Evolutionary conservation across 371 early-diverging fungal genomes (phyloP), one percentile per base, ranked within the genome.

Genomic region (Syncephalastrum contaminatum): DNA sequence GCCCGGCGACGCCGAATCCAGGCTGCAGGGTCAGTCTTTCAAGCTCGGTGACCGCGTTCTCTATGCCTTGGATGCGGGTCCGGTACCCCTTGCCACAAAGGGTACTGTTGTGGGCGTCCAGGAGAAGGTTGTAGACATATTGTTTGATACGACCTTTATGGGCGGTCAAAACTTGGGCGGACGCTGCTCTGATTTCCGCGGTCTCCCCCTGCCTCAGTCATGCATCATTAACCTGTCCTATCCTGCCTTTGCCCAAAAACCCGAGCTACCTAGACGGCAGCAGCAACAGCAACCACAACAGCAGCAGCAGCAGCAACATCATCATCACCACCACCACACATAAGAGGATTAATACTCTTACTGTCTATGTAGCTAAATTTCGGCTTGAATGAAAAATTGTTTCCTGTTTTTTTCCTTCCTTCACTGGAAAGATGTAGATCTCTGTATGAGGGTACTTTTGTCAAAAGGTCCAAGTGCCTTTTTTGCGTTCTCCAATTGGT

Each of bases 11-110:
- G 88, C 93, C 2, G 80, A 76, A 39, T 77, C 81, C 19, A 70
- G 88, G 13, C 80, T 97, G 16, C 72, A 71, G 2, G 67, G 79
- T 43, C 98, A 98, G 66, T 63, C 62, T 16, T 95, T 95, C 70
- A 75, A 72, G 43, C 76, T 97, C 4, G 97, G 98, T 25, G 94
- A 98, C 56, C 89, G 97, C 16, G 89, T 97, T 0, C 72, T 89
- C 15, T 87, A 84, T 64, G 91, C 88, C 10, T 67, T 82, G 42
- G 92, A 94, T 43, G 69, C 84, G 14, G 93, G 94, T 51, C 75
- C 70, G 40, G 93, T 94, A 8, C 92, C 93, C 10, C 63, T 94
- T 36, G 96, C 84, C 2, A 78, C 85, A 18, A 78, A 79, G 53
- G 98, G 98, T 19, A 91, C 90, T 12, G 85, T 96, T 2, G 88